Conservation (phyloP, 805 yeast species). For the Nakazawaea molendinolei region DNA sequence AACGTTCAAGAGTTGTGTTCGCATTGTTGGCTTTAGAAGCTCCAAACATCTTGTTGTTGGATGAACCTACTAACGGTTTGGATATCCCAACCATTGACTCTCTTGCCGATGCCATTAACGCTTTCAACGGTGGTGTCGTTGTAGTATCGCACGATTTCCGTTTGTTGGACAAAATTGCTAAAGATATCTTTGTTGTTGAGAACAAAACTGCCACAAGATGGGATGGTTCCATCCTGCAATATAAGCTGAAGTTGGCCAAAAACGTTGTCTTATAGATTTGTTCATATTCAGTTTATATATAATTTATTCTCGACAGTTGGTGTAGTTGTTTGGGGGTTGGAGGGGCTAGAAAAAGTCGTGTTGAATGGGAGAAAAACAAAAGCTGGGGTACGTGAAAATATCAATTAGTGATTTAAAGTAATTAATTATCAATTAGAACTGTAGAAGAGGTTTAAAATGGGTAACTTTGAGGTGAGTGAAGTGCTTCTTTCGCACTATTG, state of each 20-base stretch:
- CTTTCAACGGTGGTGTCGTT: conserved; percentile 95
- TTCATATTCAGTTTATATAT: too few species aligned
- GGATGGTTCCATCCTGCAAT: conserved; percentile 86
- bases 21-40: conserved; percentile 92
- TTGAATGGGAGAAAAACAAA: too few species aligned
- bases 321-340: too few species aligned
- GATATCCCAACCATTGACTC: conserved; percentile 98
- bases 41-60: conserved; percentile 90
- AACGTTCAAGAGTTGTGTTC: conserved; percentile 97
- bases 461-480: too few species aligned
- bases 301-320: too few species aligned
- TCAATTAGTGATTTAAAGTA: too few species aligned
- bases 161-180: conserved; percentile 92
- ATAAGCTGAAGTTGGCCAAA: conserved; percentile 91
- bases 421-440: too few species aligned
- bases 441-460: too few species aligned
- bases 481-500: too few species aligned
- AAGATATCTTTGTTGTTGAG: conserved; percentile 95
- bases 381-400: too few species aligned
- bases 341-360: too few species aligned
- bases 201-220: conserved; percentile 93
- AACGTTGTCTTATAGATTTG: conserved; percentile 64
- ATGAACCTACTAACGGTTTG: conserved; percentile 99
- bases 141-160: conserved; percentile 99
- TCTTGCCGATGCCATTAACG: conserved; percentile 90